Percentiles rank a stretch among this genome's conserved stretches.
These are phyloP conservation scores for Zygotorulaspora chibaensis DNA, from an alignment of 805 yeast genomes.

Conservation along the genomic window DNA sequence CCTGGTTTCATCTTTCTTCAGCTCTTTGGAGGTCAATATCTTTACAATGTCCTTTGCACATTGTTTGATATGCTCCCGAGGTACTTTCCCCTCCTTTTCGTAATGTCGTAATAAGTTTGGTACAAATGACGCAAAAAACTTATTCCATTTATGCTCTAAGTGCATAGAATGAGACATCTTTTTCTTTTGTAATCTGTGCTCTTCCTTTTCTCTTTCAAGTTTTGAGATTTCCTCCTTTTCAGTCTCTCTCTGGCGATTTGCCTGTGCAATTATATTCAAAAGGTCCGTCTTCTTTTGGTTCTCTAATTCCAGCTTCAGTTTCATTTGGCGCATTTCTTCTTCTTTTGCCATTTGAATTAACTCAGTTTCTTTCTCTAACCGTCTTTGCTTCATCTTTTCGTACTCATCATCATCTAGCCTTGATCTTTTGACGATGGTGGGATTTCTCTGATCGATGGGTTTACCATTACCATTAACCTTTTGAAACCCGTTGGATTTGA, in stretches of 20 bases:
- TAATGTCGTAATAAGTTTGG: slow-evolving; percentile 74
- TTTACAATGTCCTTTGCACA: slow-evolving; percentile 78
- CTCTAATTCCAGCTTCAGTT: slow-evolving; percentile 25
- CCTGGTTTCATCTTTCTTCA: slow-evolving; percentile 31
- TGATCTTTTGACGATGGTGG: slow-evolving; percentile 13
- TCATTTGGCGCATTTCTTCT: slow-evolving; percentile 25
- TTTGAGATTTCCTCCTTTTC: slow-evolving; percentile 20
- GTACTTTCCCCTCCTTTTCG: slow-evolving; percentile 49
- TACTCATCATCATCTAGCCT: slow-evolving; percentile 30
- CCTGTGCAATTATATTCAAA: slow-evolving; percentile 40
- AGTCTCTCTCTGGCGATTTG: slow-evolving; percentile 29
- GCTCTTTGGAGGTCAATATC: slow-evolving; percentile 63
- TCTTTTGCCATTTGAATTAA: slow-evolving; percentile 22
- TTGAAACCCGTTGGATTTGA: slow-evolving; percentile 7
- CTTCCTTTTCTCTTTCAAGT: slow-evolving; percentile 23
- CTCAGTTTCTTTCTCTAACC: slow-evolving; percentile 23
- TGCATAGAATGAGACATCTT: slow-evolving; percentile 14
- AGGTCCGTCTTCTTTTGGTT: slow-evolving; percentile 29
- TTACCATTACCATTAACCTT: slow-evolving; percentile 10
- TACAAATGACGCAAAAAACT: slow-evolving; percentile 62
- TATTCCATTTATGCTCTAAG: slow-evolving; percentile 36
- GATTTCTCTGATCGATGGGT: slow-evolving; percentile 11
- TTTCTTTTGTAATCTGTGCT: slow-evolving; percentile 20
- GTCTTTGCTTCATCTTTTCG: slow-evolving; percentile 31
- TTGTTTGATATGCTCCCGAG: slow-evolving; percentile 66